Evolutionary conservation across 1,284 basidiomycete genomes (phyloP).

Genomic region (Boletus mariae): DNA sequence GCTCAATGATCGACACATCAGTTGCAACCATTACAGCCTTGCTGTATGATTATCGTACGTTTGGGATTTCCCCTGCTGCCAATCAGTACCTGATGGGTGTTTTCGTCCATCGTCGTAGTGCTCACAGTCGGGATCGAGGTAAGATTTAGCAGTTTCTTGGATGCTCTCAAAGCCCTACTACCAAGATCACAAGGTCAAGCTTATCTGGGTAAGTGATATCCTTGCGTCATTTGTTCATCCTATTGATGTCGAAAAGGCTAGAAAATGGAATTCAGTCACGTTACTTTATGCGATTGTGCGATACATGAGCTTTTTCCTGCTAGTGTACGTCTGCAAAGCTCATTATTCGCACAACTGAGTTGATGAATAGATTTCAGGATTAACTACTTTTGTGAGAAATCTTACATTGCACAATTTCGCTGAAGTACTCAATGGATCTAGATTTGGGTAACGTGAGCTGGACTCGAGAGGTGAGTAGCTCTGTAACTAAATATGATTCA

Average conservation of each 20-base stretch:
- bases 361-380: slow-evolving; percentile 11
- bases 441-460: slow-evolving; percentile 8
- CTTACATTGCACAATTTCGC: background rate
- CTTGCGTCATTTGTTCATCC: background rate
- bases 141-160: background rate
- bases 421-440: slow-evolving; percentile 4
- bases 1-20: slow-evolving; percentile 1
- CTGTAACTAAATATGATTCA: background rate
- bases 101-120: slow-evolving; percentile 6
- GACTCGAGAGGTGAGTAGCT: slow-evolving; percentile 10
- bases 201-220: slow-evolving; percentile 14
- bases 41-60: slow-evolving; percentile 18
- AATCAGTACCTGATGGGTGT: background rate
- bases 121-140: slow-evolving; percentile 14
- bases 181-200: slow-evolving; percentile 10
- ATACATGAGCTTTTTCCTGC: slow-evolving; percentile 17
- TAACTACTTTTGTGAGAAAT: slow-evolving; percentile 11
- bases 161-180: background rate
- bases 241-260: slow-evolving; percentile 6
- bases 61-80: background rate
- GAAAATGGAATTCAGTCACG: slow-evolving; percentile 17
- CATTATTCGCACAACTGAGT: background rate
- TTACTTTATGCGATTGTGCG: slow-evolving; percentile 20
- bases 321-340: slow-evolving; percentile 8
- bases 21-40: background rate